A percentile compares a stretch with the other conserved stretches of the same genome.
phyloP scores from a whole-genome alignment of 345 rosid species.

The Kernera saxatilis region DNA sequence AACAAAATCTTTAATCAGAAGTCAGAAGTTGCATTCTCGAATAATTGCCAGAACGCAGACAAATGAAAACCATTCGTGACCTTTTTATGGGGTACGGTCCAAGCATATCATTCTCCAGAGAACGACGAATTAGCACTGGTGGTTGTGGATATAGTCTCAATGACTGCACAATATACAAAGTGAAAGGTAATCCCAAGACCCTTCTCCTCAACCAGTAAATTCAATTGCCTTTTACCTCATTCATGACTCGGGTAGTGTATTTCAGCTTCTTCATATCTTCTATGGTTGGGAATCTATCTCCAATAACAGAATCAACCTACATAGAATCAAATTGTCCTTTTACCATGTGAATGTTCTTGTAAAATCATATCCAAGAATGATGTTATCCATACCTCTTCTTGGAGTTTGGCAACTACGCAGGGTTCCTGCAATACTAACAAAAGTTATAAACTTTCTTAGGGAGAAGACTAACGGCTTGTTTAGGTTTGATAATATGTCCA shows the following conservation, averaged over 20 bases:
- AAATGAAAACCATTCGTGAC: slow-evolving; percentile 26
- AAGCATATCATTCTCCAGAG: slow-evolving; percentile 62
- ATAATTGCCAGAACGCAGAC: neutral
- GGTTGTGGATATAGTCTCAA: slow-evolving; percentile 96
- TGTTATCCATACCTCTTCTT: slow-evolving; percentile 59
- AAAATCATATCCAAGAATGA: neutral
- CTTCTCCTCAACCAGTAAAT: neutral
- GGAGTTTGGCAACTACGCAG: slow-evolving; percentile 69
- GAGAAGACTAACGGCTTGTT: neutral
- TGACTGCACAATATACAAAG: slow-evolving; percentile 49
- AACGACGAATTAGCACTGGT: slow-evolving; percentile 91
- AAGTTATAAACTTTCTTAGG: neutral
- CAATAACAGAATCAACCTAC: slow-evolving; percentile 86
- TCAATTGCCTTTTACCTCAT: slow-evolving; percentile 52
- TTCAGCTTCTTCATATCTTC: slow-evolving; percentile 86
- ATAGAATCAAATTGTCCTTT: neutral
- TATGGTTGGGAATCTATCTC: slow-evolving; percentile 75
- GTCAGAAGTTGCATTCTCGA: neutral
- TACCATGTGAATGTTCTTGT: neutral
- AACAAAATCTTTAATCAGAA: slow-evolving; percentile 12
- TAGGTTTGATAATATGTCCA: neutral
- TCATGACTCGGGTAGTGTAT: slow-evolving; percentile 87
- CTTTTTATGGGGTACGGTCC: slow-evolving; percentile 80
- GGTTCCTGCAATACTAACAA: slow-evolving; percentile 59
- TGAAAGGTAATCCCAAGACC: neutral